Conservation (phyloP, 352 stramenopile species). For the Pythium aquatile region DNA sequence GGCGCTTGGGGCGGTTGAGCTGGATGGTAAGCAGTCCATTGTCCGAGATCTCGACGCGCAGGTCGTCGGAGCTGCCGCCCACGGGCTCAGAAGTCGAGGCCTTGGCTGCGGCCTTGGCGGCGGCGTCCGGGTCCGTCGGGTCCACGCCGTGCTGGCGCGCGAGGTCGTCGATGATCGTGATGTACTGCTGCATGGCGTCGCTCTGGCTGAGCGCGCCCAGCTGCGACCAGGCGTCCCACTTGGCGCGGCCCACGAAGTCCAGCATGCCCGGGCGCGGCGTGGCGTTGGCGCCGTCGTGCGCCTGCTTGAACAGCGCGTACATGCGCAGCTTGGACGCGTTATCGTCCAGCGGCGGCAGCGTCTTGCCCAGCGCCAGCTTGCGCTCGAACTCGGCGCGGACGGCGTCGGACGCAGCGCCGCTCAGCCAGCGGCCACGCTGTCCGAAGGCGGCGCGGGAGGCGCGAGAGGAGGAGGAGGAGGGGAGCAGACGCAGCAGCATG, state of each 20-base stretch:
- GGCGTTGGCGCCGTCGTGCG: constrained; percentile 57
- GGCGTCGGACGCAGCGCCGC: neutral
- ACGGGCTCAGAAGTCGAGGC: constrained; percentile 7
- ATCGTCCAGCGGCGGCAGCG: constrained; percentile 63
- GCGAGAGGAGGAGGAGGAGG: neutral
- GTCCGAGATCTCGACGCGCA: constrained; percentile 56
- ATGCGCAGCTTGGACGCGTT: constrained; percentile 79
- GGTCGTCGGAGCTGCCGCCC: constrained; percentile 38
- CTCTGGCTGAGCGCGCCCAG: constrained; percentile 67
- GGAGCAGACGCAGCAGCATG: neutral
- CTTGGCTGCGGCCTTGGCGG: constrained; percentile 12
- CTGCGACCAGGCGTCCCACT: constrained; percentile 78
- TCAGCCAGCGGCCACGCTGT: constrained; percentile 13
- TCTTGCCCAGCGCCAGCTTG: constrained; percentile 69
- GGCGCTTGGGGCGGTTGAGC: constrained; percentile 75
- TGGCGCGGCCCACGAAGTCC: constrained; percentile 82
- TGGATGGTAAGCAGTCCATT: constrained; percentile 69
- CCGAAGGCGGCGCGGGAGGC: neutral
- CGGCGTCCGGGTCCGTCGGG: constrained; percentile 8
- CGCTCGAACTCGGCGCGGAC: constrained; percentile 45
- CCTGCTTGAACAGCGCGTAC: constrained; percentile 87
- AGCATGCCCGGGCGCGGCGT: constrained; percentile 71
- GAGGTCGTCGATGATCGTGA: constrained; percentile 71
- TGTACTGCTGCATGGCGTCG: constrained; percentile 72
- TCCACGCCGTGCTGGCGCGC: constrained; percentile 41